Evolutionary conservation across 345 rosid species (phyloP), one percentile per base, ranked within the genome.

Genomic region (Populus pruinosa): DNA sequence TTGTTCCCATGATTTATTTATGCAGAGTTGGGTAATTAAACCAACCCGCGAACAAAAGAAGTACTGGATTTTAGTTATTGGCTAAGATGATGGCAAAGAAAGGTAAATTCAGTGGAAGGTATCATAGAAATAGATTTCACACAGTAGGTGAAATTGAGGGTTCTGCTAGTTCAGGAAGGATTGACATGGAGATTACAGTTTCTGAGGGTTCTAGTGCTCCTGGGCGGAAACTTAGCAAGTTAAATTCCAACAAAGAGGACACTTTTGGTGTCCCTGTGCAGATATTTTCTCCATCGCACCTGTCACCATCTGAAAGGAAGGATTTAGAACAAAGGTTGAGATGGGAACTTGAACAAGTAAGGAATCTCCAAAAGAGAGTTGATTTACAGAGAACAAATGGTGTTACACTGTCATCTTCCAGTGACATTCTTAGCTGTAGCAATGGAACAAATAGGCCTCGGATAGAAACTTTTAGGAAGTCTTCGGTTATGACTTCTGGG

Each of bases 111-210:
- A 81, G 84, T 0, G 91, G 91, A 73, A 87, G 87, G 33, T 93
- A 86, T 83, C 83, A 85, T 61, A 80, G 78, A 64, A 87, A 73
- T 77, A 69, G 85, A 29, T 86, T 85, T 68, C 93, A 81, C 66
- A 86, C 89, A 8, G 79, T 79, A 21, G 92, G 91, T 77, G 91
- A 90, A 76, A 85, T 91, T 2, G 95, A 90, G 81, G 97, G 89
- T 6, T 88, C 85, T 81, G 93, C 92, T 69, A 87, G 88, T 86
- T 90, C 90, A 0, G 91, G 89, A 25, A 80, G 89, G 71, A 77
- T 87, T 72, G 89, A 90, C 44, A 74, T 72, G 14, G 92, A 87
- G 80, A 81, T 86, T 82, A 87, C 85, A 1, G 90, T 77, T 39
- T 91, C 94, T 1, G 92, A 90, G 85, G 91, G 86, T 79, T 87